A percentile compares a stretch with the other conserved stretches of the same genome.
Evolutionary conservation across 352 stramenopile genomes (phyloP).

Genomic region (Phytophthora megakarya): DNA sequence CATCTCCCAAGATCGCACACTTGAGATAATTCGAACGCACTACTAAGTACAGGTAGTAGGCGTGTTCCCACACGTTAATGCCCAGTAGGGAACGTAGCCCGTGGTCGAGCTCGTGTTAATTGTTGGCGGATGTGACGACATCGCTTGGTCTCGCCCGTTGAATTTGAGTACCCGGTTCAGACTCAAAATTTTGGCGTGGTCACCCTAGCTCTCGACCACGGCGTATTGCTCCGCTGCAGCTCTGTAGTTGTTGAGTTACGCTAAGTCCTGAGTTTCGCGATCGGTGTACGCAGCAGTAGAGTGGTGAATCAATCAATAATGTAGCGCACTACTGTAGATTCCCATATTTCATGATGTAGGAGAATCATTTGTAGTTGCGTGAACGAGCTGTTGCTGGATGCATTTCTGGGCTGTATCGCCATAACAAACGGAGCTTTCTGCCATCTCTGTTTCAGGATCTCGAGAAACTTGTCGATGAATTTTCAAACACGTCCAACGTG

Average conservation of each 20-base stretch:
- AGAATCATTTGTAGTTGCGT: constrained; percentile 2
- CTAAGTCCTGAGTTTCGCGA: constrained; percentile 97
- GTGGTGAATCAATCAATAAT: too few species aligned
- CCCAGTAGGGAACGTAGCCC: constrained; percentile 96
- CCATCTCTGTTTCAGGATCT: constrained; percentile 19
- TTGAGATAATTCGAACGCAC: constrained; percentile 95
- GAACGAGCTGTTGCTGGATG: constrained; percentile 20
- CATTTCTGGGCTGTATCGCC: constrained; percentile 13
- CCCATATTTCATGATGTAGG: constrained; percentile 56
- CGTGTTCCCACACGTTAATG: constrained; percentile 99
- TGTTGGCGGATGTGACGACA: constrained; percentile 92
- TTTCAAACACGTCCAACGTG: constrained; percentile 29
- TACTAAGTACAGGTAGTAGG: constrained; percentile 98
- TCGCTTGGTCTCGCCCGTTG: constrained; percentile 92
- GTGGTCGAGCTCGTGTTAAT: constrained; percentile 97
- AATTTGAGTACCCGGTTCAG: constrained; percentile 95
- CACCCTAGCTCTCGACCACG: constrained; percentile 80
- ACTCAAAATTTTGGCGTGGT: constrained; percentile 92
- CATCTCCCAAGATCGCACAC: constrained; percentile 98
- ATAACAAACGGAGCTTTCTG: constrained; percentile 26
- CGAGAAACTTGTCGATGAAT: neutral
- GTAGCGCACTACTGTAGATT: too few species aligned
- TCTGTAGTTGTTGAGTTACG: constrained; percentile 98
- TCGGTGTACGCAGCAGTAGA: too few species aligned
- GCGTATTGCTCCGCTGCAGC: constrained; percentile 93